phyloP scores from a whole-genome alignment of 208 protist species.

The Angomonas ambiguus region DNA sequence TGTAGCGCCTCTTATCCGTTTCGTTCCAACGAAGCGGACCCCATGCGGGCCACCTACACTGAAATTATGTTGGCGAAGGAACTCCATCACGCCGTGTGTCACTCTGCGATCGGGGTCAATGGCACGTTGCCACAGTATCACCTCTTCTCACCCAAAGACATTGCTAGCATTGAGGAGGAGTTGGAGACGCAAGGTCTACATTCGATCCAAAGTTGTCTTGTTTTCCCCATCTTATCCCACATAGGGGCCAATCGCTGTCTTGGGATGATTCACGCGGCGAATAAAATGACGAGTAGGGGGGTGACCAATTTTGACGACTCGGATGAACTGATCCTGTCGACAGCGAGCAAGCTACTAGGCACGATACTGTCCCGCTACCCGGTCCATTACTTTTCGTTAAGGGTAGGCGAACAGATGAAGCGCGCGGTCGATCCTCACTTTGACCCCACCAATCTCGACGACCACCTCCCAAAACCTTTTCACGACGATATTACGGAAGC shows the following conservation, averaged over 20 bases:
- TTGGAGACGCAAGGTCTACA: slow-evolving; percentile 42
- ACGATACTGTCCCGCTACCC: slow-evolving; percentile 73
- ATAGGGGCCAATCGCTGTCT: slow-evolving; percentile 14
- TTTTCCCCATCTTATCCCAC: slow-evolving; percentile 66
- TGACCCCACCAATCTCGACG: slow-evolving; percentile 18
- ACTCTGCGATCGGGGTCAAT: slow-evolving; percentile 71
- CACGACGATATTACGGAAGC: slow-evolving; percentile 66
- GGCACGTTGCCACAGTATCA: slow-evolving; percentile 31
- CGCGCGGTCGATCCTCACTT: slow-evolving; percentile 26
- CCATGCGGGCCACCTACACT: slow-evolving; percentile 58
- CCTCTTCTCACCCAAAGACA: slow-evolving; percentile 24
- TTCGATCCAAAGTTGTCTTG: slow-evolving; percentile 78
- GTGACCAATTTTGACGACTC: slow-evolving; percentile 41
- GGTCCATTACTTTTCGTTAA: slow-evolving; percentile 40
- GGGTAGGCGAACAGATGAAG: slow-evolving; percentile 40
- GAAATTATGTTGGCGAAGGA: slow-evolving; percentile 81
- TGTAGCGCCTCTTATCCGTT: slow-evolving; percentile 65
- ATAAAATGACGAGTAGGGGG: slow-evolving; percentile 44
- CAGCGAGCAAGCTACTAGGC: slow-evolving; percentile 56
- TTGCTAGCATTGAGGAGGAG: slow-evolving; percentile 29
- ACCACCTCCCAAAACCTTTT: slow-evolving; percentile 47
- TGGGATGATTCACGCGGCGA: slow-evolving; percentile 87
- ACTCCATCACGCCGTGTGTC: slow-evolving; percentile 70
- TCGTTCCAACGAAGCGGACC: slow-evolving; percentile 41
- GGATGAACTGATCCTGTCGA: slow-evolving; percentile 63